phyloP scores from a whole-genome alignment of 768 basidiomycete species.

The Pleurotus salmoneostramineus region DNA sequence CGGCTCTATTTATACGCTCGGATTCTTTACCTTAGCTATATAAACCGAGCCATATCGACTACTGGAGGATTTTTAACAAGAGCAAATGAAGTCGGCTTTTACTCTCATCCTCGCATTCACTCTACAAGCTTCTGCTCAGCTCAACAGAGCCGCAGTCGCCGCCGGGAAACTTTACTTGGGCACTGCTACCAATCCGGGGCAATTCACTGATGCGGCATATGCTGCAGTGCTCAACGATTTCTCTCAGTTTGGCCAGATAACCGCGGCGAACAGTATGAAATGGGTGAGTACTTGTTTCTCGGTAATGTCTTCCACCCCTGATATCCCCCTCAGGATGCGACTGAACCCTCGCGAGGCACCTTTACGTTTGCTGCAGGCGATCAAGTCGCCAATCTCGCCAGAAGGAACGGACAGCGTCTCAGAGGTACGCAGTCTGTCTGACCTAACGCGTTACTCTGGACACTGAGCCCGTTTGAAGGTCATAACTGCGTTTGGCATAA shows the following conservation, averaged over 20 bases:
- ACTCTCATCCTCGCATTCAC: neutral
- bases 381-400: conserved; percentile 37
- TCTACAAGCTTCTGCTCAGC: neutral
- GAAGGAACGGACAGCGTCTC: conserved; percentile 41
- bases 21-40: too few species aligned
- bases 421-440: conserved; percentile 24
- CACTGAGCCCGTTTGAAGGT: conserved; percentile 19
- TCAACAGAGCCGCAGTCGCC: conserved; percentile 31
- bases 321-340: conserved; percentile 36
- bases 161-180: conserved; percentile 48
- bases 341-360: conserved; percentile 41
- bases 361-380: conserved; percentile 47
- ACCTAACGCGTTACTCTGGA: neutral
- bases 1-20: too few species aligned
- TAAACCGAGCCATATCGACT: too few species aligned
- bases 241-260: conserved; percentile 40
- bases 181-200: conserved; percentile 40
- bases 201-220: conserved; percentile 38
- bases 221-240: conserved; percentile 32
- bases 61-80: neutral
- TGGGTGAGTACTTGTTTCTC: conserved; percentile 33
- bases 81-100: neutral
- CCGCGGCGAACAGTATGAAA: conserved; percentile 53
- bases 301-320: neutral
- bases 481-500: conserved; percentile 49